Conservation (phyloP, 2,329 filamentous ascomycete genomes). For the Dryadomyces sulphureus region DNA sequence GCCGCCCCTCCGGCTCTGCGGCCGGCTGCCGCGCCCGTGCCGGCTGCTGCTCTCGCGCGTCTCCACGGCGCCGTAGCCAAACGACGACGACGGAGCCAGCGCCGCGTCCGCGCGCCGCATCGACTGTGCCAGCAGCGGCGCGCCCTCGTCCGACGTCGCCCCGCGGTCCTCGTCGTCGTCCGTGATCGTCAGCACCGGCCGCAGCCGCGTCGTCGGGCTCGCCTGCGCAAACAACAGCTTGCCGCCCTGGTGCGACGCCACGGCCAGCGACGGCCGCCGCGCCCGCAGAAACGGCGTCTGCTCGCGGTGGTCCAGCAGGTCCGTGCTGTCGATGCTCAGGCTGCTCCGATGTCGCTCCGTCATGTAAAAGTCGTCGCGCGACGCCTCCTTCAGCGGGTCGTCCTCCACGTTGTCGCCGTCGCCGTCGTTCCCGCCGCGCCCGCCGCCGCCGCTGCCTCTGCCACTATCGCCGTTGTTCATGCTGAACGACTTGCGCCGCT, state of each 20-base stretch:
- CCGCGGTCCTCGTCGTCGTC: conserved; percentile 27
- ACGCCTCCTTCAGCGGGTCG: conserved; percentile 13
- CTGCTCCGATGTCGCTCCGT: conserved; percentile 51
- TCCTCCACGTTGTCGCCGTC: conserved; percentile 32
- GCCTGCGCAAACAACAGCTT: conserved; percentile 15
- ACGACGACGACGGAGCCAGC: conserved; percentile 5
- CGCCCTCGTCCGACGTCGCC: conserved; percentile 32
- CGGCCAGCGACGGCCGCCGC: conserved; percentile 38
- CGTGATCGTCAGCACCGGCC: neutral
- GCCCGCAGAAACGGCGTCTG: conserved; percentile 46
- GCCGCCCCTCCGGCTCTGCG: conserved; percentile 29
- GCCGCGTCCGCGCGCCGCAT: conserved; percentile 18
- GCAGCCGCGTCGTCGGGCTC: conserved; percentile 13
- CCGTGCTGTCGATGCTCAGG: conserved; percentile 81
- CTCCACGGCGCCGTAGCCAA: conserved; percentile 7
- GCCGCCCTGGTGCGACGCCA: conserved; percentile 6
- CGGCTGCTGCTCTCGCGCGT: conserved; percentile 26
- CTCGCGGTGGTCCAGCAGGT: conserved; percentile 64
- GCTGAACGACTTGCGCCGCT: conserved; percentile 70
- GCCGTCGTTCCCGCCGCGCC: conserved; percentile 18
- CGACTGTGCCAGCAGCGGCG: conserved; percentile 36
- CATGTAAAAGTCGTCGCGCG: conserved; percentile 31
- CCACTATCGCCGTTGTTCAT: conserved; percentile 19
- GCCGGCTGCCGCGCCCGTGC: conserved; percentile 17
- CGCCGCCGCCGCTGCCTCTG: conserved; percentile 26